Evolutionary conservation across 2,329 filamentous ascomycete species (phyloP).

Genomic region (Curvularia sp.): DNA sequence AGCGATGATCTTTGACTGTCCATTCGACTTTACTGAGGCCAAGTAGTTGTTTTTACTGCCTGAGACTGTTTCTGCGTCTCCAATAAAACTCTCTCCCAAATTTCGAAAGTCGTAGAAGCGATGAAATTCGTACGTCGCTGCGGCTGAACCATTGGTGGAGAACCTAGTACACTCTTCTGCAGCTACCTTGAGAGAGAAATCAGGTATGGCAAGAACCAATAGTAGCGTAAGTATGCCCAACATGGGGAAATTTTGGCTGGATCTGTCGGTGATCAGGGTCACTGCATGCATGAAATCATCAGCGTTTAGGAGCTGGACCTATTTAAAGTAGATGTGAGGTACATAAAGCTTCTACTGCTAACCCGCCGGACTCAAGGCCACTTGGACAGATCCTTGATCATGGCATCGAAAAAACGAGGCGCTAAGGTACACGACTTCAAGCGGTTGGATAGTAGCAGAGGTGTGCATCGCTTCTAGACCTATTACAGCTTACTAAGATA

Average conservation of each 20-base stretch:
- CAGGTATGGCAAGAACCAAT: conserved; percentile 1
- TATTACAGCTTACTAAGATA: background rate
- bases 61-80: background rate
- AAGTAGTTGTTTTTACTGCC: background rate
- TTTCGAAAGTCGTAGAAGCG: conserved; percentile 29
- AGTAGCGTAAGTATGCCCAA: background rate
- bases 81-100: background rate
- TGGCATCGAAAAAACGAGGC: background rate
- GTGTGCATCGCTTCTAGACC: background rate
- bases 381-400: background rate
- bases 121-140: conserved; percentile 21
- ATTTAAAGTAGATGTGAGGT: conserved; percentile 5
- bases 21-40: background rate
- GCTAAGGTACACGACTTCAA: background rate
- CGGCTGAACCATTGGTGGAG: conserved; percentile 18
- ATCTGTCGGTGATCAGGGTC: conserved; percentile 1
- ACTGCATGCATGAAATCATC: background rate
- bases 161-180: conserved; percentile 21
- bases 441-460: background rate
- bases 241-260: background rate
- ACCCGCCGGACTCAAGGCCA: background rate
- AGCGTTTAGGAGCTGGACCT: background rate
- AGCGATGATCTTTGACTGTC: conserved; percentile 10
- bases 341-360: background rate
- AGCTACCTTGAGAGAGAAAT: background rate